Percentiles rank a stretch among this genome's conserved stretches.
Evolutionary conservation across 2,329 filamentous ascomycete species (phyloP).

Genomic region (Xylariaceae sp.): DNA sequence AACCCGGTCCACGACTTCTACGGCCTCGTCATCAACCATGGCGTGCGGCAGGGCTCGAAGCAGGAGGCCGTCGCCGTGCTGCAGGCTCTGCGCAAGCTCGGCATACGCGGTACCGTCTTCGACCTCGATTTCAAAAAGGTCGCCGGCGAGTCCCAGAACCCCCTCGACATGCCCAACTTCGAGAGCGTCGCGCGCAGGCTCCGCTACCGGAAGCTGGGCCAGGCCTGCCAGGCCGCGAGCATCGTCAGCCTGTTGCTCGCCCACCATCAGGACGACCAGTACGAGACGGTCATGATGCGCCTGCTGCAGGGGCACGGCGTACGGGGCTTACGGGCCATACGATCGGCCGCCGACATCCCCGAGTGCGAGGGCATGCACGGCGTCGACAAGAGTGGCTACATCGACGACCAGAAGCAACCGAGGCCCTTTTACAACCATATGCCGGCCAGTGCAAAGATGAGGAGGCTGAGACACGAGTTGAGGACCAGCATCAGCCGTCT

Average conservation of each 20-base stretch:
- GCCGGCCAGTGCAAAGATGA: slow-evolving; percentile 14
- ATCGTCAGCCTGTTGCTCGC: slow-evolving; percentile 66
- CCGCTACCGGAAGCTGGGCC: slow-evolving; percentile 68
- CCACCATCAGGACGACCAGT: slow-evolving; percentile 86
- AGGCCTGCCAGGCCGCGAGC: slow-evolving; percentile 45
- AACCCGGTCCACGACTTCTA: slow-evolving; percentile 38
- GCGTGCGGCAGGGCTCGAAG: slow-evolving; percentile 46
- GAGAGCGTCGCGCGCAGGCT: slow-evolving; percentile 70
- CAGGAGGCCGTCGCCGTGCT: slow-evolving; percentile 48
- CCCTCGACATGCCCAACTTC: slow-evolving; percentile 53
- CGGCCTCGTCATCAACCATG: slow-evolving; percentile 53
- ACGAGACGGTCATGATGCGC: slow-evolving; percentile 83
- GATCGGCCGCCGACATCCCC: slow-evolving; percentile 62
- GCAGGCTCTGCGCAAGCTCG: no score
- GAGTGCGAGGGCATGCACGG: slow-evolving; percentile 74
- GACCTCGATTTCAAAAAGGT: slow-evolving; percentile 30
- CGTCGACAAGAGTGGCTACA: slow-evolving; percentile 59
- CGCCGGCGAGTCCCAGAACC: slow-evolving; percentile 24
- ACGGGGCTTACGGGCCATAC: slow-evolving; percentile 70
- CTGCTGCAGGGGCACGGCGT: slow-evolving; percentile 61
- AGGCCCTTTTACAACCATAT: slow-evolving; percentile 36
- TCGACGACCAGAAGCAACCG: slow-evolving; percentile 39
- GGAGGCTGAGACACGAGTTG: slow-evolving; percentile 24
- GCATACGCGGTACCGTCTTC: slow-evolving; percentile 34
- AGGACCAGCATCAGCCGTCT: slow-evolving; percentile 16